Evolutionary conservation across 129 eudicot genomes (phyloP).

Genomic region (Lonicera japonica): DNA sequence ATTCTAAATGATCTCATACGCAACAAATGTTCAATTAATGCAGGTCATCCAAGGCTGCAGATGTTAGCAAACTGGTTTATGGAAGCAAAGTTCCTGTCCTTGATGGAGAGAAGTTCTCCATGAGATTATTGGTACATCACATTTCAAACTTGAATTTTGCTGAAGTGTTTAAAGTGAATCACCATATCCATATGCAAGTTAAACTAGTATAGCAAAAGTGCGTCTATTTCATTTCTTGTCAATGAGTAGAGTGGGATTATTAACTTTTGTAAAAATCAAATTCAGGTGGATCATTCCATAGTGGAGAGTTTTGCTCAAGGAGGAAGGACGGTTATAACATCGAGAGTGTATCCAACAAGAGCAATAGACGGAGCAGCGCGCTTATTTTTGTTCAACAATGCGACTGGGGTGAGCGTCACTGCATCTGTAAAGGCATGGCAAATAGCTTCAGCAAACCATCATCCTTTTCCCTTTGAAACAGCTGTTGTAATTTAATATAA

Average conservation of each 20-base stretch:
- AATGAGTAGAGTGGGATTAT: background rate
- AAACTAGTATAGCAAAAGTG: background rate
- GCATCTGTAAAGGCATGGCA: constrained; percentile 70
- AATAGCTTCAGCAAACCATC: constrained; percentile 47
- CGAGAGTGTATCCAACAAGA: constrained; percentile 79
- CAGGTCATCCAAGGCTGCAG: constrained; percentile 81
- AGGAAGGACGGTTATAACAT: constrained; percentile 73
- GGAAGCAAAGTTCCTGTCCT: constrained; percentile 80
- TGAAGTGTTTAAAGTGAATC: background rate
- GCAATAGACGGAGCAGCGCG: constrained; percentile 60
- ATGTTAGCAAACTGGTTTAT: constrained; percentile 47
- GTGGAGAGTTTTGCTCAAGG: constrained; percentile 90
- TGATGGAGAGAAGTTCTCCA: constrained; percentile 52
- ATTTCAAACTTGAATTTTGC: background rate
- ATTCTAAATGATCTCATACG: too few species aligned
- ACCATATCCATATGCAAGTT: too few species aligned
- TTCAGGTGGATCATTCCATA: constrained; percentile 88
- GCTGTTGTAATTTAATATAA: background rate
- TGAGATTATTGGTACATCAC: constrained; percentile 71
- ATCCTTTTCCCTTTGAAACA: constrained; percentile 24
- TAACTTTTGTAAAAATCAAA: background rate
- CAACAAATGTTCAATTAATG: background rate
- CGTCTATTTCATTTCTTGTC: background rate
- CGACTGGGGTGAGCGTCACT: constrained; percentile 48
- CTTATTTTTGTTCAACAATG: constrained; percentile 75